Conservation (phyloP, 192 early-diverging fungal genomes). For the Mycoemilia scoparia region DNA sequence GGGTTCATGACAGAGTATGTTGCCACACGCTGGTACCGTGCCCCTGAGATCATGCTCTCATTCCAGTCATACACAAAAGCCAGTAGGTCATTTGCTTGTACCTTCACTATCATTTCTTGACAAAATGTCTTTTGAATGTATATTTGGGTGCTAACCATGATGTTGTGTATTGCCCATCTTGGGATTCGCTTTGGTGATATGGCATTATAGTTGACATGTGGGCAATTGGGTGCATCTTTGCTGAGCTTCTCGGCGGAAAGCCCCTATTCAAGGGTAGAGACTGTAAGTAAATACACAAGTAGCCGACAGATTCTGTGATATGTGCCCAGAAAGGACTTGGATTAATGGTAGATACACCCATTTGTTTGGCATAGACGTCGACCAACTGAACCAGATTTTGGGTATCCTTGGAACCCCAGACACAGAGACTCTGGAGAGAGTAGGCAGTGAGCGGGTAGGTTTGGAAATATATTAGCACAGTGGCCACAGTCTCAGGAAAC, state of each 20-base stretch:
- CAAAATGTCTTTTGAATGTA: not conserved
- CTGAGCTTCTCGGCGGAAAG: slow-evolving; percentile 82
- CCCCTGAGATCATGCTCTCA: slow-evolving; percentile 96
- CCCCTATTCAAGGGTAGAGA: slow-evolving; percentile 94
- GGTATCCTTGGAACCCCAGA: slow-evolving; percentile 91
- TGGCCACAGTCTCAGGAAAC: not conserved
- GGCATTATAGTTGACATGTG: slow-evolving; percentile 99
- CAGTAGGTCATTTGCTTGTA: too few species aligned
- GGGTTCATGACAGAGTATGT: slow-evolving; percentile 99
- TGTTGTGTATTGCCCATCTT: too few species aligned
- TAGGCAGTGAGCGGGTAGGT: slow-evolving; percentile 85
- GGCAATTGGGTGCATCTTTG: slow-evolving; percentile 98
- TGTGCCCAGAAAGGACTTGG: slow-evolving; percentile 25
- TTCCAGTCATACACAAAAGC: slow-evolving; percentile 98
- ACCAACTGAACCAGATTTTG: slow-evolving; percentile 95
- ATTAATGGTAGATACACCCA: slow-evolving; percentile 37
- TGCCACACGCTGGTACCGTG: slow-evolving; percentile 98
- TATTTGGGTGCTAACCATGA: too few species aligned
- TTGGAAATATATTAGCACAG: slow-evolving; percentile 1
- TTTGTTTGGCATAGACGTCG: too few species aligned
- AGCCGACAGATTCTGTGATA: slow-evolving; percentile 8
- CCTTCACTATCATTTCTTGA: not conserved
- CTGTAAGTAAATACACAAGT: too few species aligned
- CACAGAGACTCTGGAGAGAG: slow-evolving; percentile 63
- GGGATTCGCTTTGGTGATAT: too few species aligned